Evolutionary conservation across 2,329 filamentous ascomycete genomes (phyloP), one percentile per base, ranked within the genome.

Genomic region (Capronia americana): DNA sequence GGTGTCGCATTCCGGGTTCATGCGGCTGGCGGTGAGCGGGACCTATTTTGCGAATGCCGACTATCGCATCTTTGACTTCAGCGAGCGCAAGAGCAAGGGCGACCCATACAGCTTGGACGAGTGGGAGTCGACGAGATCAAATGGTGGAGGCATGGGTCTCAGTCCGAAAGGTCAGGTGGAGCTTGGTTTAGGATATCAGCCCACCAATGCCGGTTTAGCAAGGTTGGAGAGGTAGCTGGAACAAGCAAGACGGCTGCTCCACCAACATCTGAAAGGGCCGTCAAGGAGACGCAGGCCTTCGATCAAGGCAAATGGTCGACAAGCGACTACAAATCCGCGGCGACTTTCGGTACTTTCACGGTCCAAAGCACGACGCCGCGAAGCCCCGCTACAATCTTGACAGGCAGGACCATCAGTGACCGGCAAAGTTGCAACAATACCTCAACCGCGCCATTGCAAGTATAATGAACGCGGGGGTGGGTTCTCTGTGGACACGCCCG

Each of bases 41-140:
- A 28, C 53, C 26, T 28, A 34, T 3, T 55, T n/a, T 55, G 26
- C 53, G n/a, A 55, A 55, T 55, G 53, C 53, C 53, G 53, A 55
- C 28, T 55, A 30, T 32, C 53, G 53, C 24, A 34, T 55, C 24
- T 55, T 55, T 32, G 53, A 55, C 17, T 55, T 55, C 53, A 55
- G 8, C 53, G 28, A 34, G 17, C 53, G 28, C 6, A 55, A 20
- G 28, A 34, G 53, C 28, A 28, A 55, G 4, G 24, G 23, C 24
- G 53, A 55, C 12, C n/a, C 24, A n/a, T 34, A 55, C 53, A 20
- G 53, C 28, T 34, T 55, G 28, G 12, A 8, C 3, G 53, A 55
- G 28, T 55, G 53, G 53, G 26, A 30, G 8, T 55, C 28, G 28
- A 55, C 53, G 10, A 55, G 53, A 32, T 55, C 28, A 34, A 55